Base-by-base conservation (phyloP, 495 filamentous ascomycete genomes). In the Paragyromitra xinjiangensis region DNA sequence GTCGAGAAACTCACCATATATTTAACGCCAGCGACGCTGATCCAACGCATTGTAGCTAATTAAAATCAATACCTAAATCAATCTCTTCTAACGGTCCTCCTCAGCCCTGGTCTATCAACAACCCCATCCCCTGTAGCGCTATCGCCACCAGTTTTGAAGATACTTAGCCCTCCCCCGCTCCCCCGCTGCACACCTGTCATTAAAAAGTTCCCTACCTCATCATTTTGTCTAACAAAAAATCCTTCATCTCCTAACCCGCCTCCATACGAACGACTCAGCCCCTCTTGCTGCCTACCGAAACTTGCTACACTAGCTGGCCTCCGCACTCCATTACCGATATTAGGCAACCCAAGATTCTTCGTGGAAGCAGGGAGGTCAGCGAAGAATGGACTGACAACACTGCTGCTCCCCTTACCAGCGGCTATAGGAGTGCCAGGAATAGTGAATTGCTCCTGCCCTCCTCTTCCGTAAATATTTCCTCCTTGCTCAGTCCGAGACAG, bases 361-460 rank as follows among this genome's bases (percentile, higher is more conserved):
- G 50, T 39, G 16, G 51, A 29, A 8, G 61, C 26, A 9, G 37
- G 26, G 2, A 78, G 56, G 22, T 63, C 44, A 44, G 45, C 45
- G 59, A 81, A 81, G 63, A 80, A 80, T 29, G 78, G 71, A 53
- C 62, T 81, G 19, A 69, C 44, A 40, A 71, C 68, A 22, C 55
- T 76, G 3, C 45, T 24, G 16, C 59, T 62, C 29, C 42, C 61
- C 45, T 19, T 72, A 12, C 39, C 48, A 24, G n/a, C 40, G 8
- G 9, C 14, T n/a, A 42, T 67, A 2, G 62, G 29, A 53, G 51
- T 71, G 42, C 40, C 19, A 7, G 66, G 68, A 22, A 67, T 29
- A 58, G 37, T 12, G 22, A 62, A 29, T 92, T 92, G 85, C 92
- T 93, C 40, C 92, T 92, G 86, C 92, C 93, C 50, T 93, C 93